Evolutionary conservation across 306 rosid genomes (phyloP).

Genomic region (Trichosanthes cucumerina): DNA sequence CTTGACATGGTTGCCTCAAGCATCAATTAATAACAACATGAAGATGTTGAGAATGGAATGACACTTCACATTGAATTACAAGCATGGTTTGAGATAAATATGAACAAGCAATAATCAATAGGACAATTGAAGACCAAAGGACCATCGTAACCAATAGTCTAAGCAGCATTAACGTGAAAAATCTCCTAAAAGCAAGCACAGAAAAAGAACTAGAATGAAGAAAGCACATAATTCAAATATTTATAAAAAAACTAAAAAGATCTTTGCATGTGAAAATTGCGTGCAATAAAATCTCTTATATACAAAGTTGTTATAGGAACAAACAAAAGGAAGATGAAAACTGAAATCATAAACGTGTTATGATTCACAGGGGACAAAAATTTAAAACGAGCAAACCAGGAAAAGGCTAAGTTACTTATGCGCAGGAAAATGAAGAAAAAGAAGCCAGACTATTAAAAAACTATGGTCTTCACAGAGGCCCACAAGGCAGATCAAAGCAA

Average conservation of each 20-base stretch:
- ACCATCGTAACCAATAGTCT: not conserved
- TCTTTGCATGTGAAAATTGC: not conserved
- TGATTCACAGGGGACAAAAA: not conserved
- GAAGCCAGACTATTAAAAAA: not conserved
- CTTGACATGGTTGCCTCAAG: no score
- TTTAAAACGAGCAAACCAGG: not conserved
- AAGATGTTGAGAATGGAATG: not conserved
- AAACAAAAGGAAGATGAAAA: not conserved
- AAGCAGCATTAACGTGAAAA: not conserved
- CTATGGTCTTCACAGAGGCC: not conserved
- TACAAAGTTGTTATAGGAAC: not conserved
- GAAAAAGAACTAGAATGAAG: not conserved
- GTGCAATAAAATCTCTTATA: not conserved
- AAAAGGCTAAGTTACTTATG: not conserved
- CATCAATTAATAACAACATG: not conserved
- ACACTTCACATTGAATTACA: not conserved
- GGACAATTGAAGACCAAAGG: not conserved
- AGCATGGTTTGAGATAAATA: not conserved
- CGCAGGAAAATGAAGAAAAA: not conserved
- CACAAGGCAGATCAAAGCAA: not conserved
- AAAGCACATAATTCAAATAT: not conserved
- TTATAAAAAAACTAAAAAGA: not conserved
- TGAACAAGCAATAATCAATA: not conserved
- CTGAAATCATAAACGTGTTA: not conserved
- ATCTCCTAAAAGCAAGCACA: not conserved